Base-by-base conservation (phyloP, 768 basidiomycete species). In the Kwoniella pini region DNA sequence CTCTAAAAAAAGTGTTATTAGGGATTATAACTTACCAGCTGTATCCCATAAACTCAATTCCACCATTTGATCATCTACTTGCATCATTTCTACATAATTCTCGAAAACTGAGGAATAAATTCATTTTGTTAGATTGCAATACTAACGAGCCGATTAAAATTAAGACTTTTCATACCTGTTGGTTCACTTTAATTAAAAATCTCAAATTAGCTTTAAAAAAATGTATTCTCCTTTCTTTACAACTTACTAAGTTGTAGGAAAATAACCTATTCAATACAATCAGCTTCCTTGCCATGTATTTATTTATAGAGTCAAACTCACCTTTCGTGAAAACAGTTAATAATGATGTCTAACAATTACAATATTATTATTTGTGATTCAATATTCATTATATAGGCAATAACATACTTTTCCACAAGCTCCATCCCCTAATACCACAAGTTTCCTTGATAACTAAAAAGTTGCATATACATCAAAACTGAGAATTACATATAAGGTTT, bases 11-110 rank as follows among this genome's bases (percentile, higher is more conserved):
- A n/a, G n/a, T n/a, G n/a, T n/a, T n/a, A n/a, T n/a, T n/a, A n/a
- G n/a, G n/a, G n/a, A n/a, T n/a, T n/a, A 54, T 46, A 50, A 79
- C 84, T 61, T 74, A 92, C 95, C 94, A 44, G 95, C 95, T 44
- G 95, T 98, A 77, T 98, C 95, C 95, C 95, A 98, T 64, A 98
- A 76, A 75, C 91, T 91, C 43, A 99, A 82, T 73, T 98, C 94
- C 13, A 97, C 88, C 28, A 84, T 77, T 69, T 91, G 88, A 31
- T 91, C 91, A 66, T 97, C 93, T 26, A 95, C 85, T 67, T 83
- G 83, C 55, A 94, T 81, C 66, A 93, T 90, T 76, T 94, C 90
- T 11, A 95, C 92, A 71, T 95, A 93, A 80, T 97, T 98, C 79
- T 98, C 95, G 68, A 98, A 98, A 3, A 98, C 94, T 24, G 91